Conservation (phyloP, 192 early-diverging fungal species). For the Backusella sp. region DNA sequence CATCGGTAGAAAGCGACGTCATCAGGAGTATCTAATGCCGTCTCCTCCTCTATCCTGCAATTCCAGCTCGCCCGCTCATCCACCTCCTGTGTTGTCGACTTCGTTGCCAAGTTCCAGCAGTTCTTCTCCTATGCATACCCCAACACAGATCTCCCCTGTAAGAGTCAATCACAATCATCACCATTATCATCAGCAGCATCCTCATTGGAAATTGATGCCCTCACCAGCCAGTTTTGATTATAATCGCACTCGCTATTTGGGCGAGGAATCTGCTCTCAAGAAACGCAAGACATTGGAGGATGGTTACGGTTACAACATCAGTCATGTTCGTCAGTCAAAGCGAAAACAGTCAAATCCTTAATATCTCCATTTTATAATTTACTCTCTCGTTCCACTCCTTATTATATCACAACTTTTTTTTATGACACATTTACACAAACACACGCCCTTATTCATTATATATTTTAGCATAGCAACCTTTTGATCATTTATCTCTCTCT, state of each 20-base stretch:
- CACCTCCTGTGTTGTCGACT: conserved; percentile 20
- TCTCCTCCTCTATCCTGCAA: conserved; percentile 12
- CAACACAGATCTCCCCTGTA: conserved; percentile 27
- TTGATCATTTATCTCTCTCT: background rate
- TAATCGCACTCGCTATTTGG: background rate
- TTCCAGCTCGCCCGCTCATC: background rate
- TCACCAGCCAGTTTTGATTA: background rate
- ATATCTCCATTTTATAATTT: background rate
- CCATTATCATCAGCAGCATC: background rate
- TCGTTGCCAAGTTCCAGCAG: conserved; percentile 26
- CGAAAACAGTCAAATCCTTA: conserved; percentile 12
- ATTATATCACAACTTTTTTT: background rate
- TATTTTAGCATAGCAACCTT: background rate
- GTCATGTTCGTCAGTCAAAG: conserved; percentile 18
- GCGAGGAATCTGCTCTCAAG: conserved; percentile 6
- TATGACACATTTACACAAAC: background rate
- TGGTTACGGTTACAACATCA: conserved; percentile 11
- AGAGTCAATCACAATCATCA: background rate
- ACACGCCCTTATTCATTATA: background rate
- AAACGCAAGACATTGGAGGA: background rate
- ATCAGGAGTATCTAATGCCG: conserved; percentile 7
- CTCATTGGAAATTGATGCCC: conserved; percentile 15
- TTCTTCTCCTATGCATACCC: conserved; percentile 31
- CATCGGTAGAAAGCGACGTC: background rate
- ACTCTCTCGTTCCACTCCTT: background rate